These are phyloP conservation scores for Rhodotorula sp. DNA, from an alignment of 1,284 basidiomycete species.

Conservation along the genomic window DNA sequence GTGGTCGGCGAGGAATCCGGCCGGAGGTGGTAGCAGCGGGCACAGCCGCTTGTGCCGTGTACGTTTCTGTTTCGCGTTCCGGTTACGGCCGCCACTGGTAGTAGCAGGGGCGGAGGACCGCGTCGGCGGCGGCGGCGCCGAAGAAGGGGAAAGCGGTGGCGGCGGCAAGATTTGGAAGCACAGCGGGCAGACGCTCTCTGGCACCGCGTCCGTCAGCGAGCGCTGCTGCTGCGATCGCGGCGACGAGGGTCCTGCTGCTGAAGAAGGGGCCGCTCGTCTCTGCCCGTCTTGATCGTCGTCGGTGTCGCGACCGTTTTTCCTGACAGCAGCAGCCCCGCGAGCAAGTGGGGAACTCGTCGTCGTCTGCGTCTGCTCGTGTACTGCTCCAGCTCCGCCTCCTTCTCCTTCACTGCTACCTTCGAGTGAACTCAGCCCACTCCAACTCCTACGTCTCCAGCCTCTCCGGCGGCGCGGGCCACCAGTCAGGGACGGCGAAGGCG, in stretches of 20 bases:
- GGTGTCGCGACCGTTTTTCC: not conserved
- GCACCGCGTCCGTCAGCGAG: not conserved
- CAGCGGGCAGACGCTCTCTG: constrained; percentile 19
- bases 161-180: constrained; percentile 20
- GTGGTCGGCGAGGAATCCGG: no score
- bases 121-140: not conserved
- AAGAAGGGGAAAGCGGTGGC: no score
- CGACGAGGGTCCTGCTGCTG: no score
- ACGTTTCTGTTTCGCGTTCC: no score
- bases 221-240: no score
- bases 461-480: not conserved
- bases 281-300: not conserved
- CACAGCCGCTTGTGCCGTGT: no score
- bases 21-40: no score
- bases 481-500: not conserved
- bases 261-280: no score
- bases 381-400: not conserved
- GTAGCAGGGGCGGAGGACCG: not conserved
- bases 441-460: not conserved
- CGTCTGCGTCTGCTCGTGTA: not conserved
- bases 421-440: not conserved
- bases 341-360: constrained; percentile 2
- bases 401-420: not conserved
- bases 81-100: not conserved
- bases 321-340: not conserved